Conservation (phyloP, 257 asterid genomes). For the Salvia splendens region DNA sequence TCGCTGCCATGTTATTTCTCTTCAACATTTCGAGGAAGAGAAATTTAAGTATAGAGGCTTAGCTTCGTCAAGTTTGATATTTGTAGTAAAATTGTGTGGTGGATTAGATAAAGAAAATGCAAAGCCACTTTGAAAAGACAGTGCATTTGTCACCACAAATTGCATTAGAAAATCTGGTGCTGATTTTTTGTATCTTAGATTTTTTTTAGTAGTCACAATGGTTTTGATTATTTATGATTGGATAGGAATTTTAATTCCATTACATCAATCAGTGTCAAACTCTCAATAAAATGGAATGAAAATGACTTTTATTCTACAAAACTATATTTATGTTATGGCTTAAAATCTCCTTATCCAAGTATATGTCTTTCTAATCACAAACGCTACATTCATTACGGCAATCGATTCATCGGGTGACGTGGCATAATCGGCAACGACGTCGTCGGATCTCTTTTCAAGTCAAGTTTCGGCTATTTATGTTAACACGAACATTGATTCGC, state of each 20-base stretch:
- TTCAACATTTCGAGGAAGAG: neutral
- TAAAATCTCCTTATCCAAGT: too few relatives aligned
- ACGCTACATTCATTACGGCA: too few relatives aligned
- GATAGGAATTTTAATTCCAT: too few relatives aligned
- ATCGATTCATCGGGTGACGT: too few relatives aligned
- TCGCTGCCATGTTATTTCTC: slow-evolving; percentile 14
- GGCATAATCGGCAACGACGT: too few relatives aligned
- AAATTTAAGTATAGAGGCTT: neutral
- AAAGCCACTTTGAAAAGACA: slow-evolving; percentile 20
- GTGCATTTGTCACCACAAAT: slow-evolving; percentile 31
- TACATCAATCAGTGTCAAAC: too few relatives aligned
- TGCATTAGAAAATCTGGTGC: neutral
- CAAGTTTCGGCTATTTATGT: too few relatives aligned
- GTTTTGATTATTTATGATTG: too few relatives aligned
- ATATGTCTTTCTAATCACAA: too few relatives aligned
- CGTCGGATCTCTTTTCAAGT: too few relatives aligned
- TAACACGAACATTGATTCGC: too few relatives aligned
- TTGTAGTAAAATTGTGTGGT: slow-evolving; percentile 30
- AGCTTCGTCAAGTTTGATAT: neutral
- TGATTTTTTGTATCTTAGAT: neutral
- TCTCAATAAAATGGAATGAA: neutral
- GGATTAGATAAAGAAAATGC: slow-evolving; percentile 22
- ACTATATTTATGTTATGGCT: neutral
- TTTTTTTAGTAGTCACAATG: neutral
- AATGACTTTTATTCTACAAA: neutral